phyloP scores from a whole-genome alignment of 768 basidiomycete genomes.

The Tulasnella sp. region DNA sequence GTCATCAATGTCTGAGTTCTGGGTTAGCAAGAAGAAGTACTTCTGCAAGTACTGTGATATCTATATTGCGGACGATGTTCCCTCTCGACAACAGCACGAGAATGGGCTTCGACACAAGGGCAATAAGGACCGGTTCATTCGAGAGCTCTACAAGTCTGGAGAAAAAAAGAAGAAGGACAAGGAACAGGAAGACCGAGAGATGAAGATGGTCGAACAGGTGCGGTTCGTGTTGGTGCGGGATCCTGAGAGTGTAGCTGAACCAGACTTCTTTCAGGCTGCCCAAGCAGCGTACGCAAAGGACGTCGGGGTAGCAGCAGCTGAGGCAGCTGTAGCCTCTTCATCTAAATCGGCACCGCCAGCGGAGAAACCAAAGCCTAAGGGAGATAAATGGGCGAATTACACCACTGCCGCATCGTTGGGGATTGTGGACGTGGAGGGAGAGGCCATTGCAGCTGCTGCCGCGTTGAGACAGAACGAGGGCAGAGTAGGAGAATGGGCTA shows the following conservation, averaged over 20 bases:
- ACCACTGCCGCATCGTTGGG: conserved; percentile 80
- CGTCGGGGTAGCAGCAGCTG: conserved; percentile 55
- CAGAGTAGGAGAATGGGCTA: conserved; percentile 67
- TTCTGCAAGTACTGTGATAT: conserved; percentile 97
- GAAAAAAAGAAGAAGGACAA: conserved; percentile 76
- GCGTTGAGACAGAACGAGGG: conserved; percentile 55
- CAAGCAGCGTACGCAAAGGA: conserved; percentile 71
- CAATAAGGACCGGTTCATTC: conserved; percentile 83
- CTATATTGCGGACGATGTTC: conserved; percentile 91
- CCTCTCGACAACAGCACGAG: conserved; percentile 86
- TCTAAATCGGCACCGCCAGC: conserved; percentile 25
- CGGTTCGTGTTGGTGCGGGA: conserved; percentile 20
- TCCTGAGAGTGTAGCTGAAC: neutral
- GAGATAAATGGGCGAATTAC: conserved; percentile 58
- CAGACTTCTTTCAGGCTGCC: conserved; percentile 45
- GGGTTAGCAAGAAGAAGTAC: conserved; percentile 88
- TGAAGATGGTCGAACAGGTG: conserved; percentile 76
- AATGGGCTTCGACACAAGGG: conserved; percentile 90
- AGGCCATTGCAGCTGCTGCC: conserved; percentile 48
- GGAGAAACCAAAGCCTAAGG: conserved; percentile 36
- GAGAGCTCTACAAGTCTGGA: conserved; percentile 86
- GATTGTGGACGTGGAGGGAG: conserved; percentile 64
- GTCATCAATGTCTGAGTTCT: conserved; percentile 79
- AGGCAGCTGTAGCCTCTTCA: conserved; percentile 31
- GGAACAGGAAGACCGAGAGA: conserved; percentile 80